Conservation (phyloP, 2,329 filamentous ascomycete species). For the Pseudogymnoascus sp. region DNA sequence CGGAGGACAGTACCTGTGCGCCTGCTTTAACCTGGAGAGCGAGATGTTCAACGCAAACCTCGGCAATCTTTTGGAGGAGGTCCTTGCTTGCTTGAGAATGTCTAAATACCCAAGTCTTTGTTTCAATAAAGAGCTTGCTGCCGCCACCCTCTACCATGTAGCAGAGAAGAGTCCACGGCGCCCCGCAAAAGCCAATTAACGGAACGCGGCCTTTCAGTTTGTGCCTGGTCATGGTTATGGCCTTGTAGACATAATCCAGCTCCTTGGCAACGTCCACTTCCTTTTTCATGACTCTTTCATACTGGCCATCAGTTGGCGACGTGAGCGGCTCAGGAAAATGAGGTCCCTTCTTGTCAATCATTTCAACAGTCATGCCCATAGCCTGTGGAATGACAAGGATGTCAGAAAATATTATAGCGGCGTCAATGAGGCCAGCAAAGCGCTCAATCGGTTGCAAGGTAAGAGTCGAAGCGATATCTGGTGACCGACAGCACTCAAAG, state of each 20-base stretch:
- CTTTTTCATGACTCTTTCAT: conserved; percentile 65
- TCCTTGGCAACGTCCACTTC: conserved; percentile 78
- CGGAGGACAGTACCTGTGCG: conserved; percentile 57
- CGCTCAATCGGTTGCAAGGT: conserved; percentile 94
- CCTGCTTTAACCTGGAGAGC: conserved; percentile 88
- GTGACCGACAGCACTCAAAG: conserved; percentile 92
- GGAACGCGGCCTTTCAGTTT: conserved; percentile 86
- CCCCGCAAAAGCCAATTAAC: conserved; percentile 91
- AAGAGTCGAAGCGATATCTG: conserved; percentile 85
- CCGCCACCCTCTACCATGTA: conserved; percentile 99
- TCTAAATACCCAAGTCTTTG: conserved; percentile 94
- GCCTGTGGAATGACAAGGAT: conserved; percentile 97
- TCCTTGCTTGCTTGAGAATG: conserved; percentile 73
- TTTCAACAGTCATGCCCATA: conserved; percentile 97
- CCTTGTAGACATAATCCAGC: conserved; percentile 90
- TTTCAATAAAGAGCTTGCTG: conserved; percentile 87
- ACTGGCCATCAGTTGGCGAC: conserved; percentile 76
- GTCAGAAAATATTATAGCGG: conserved; percentile 97
- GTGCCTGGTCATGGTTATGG: conserved; percentile 81
- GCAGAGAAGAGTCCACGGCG: conserved; percentile 92
- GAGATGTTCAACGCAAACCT: conserved; percentile 90
- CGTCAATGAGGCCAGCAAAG: conserved; percentile 83
- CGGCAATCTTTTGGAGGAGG: conserved; percentile 82
- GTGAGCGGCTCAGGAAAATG: conserved; percentile 83
- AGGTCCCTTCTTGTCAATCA: conserved; percentile 95